Evolutionary conservation across 192 early-diverging fungal genomes (phyloP), one percentile per base, ranked within the genome.

Genomic region (Gaertneriomyces semiglobifer): DNA sequence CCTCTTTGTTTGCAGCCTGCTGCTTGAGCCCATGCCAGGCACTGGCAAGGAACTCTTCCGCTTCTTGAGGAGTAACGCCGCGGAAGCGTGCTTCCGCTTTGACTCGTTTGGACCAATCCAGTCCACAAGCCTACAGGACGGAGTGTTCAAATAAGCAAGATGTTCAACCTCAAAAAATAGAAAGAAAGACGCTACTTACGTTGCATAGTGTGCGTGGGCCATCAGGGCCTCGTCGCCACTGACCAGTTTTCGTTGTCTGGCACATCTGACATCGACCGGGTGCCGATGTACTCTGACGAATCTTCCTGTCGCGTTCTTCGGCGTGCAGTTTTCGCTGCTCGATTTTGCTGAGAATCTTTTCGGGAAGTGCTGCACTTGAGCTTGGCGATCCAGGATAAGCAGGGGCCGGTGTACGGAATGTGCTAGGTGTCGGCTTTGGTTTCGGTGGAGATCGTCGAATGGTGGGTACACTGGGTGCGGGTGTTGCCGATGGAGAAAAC

Each of bases 191-290:
- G 25, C 66, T 59, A 18, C 68, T 63, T 10, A 58, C 69, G 51
- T 71, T 71, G 63, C 69, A 71, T 8, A 71, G 63, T 44, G 69
- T 71, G 7, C 65, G 44, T 12, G 69, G 63, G 4, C 69, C 69
- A 2, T 40, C 46, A 7, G 69, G 66, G 11, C 69, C 69, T 4
- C n/a, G 6, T 12, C 69, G 10, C 69, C 69, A 71, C 46, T 71
- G 45, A 9, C 67, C 67, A 5, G 69, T 53, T 62, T 71, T 60
- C 11, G 51, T 64, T 12, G 63, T 71, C n/a, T 48, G 50, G 57
- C 69, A 71, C 18, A 19, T 33, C 20, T 11, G 46, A 43, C 69
- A 70, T 25, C 54, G 16, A 9, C 62, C 46, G 1, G 59, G 59
- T 40, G 59, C 44, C 12, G 59, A 60, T 11, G 59, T 60, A 16